A percentile compares a stretch with the other conserved stretches of the same genome.
Conservation (phyloP, 176 grass and related monocot genomes). For the Aegilops longissima region DNA sequence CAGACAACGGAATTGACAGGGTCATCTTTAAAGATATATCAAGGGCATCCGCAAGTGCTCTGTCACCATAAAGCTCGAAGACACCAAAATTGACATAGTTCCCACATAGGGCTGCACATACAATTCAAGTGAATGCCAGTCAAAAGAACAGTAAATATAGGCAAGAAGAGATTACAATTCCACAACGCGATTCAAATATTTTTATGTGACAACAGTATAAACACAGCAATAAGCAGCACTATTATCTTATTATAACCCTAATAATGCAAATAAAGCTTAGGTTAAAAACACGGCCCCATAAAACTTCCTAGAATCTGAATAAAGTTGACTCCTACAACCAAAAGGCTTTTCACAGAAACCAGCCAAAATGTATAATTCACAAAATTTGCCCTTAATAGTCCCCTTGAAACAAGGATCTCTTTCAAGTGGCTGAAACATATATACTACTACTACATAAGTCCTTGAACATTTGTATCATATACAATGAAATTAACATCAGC, state of each 20-base stretch:
- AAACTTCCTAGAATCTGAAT: neutral
- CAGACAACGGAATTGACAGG: constrained; percentile 81
- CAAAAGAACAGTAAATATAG: constrained; percentile 33
- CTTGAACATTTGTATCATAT: neutral
- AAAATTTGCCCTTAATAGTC: neutral
- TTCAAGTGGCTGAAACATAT: neutral
- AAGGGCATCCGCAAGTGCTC: constrained; percentile 89
- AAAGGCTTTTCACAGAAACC: neutral
- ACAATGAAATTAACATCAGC: neutral
- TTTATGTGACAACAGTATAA: neutral
- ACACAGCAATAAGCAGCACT: neutral
- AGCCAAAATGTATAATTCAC: constrained; percentile 6
- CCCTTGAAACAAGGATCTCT: neutral
- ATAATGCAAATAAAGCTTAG: neutral
- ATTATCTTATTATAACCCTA: neutral
- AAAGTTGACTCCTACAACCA: neutral
- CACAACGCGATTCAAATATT: neutral
- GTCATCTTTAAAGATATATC: constrained; percentile 98
- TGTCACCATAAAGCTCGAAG: constrained; percentile 97
- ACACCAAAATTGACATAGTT: constrained; percentile 99
- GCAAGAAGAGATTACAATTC: constrained; percentile 5
- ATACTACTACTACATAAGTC: neutral
- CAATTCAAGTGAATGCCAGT: constrained; percentile 15
- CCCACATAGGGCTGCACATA: constrained; percentile 76
- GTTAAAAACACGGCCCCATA: neutral